These are phyloP conservation scores for Fonsecaea pedrosoi DNA, from an alignment of 2,329 filamentous ascomycete species.

Conservation along the genomic window DNA sequence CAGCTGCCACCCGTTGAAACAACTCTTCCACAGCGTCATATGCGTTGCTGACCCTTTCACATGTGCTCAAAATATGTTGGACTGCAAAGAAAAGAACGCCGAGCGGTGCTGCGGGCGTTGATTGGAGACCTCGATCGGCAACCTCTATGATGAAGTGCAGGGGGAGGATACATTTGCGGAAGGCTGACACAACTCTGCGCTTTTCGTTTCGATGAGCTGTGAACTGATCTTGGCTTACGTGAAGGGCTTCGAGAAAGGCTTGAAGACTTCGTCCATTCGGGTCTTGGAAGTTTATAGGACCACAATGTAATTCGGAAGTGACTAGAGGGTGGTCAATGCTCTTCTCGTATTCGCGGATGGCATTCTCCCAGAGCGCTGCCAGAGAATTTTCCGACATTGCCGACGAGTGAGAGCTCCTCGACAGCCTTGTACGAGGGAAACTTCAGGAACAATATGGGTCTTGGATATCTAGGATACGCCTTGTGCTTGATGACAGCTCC, in stretches of 20 bases:
- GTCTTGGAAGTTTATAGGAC: constrained; percentile 11
- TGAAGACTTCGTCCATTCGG: constrained; percentile 12
- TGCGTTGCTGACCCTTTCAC: constrained; percentile 20
- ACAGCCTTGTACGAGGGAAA: neutral
- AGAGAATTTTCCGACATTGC: constrained; percentile 5
- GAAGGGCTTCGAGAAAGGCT: constrained; percentile 11
- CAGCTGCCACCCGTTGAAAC: constrained; percentile 14
- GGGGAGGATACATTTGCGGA: constrained; percentile 17
- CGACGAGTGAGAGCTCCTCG: neutral
- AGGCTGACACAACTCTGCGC: constrained; percentile 15
- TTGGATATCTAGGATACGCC: neutral
- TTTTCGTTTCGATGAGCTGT: constrained; percentile 14
- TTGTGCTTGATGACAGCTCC: neutral
- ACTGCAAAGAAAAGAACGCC: constrained; percentile 15
- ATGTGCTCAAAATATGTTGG: constrained; percentile 13
- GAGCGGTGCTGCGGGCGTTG: constrained; percentile 13
- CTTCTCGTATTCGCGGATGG: constrained; percentile 12
- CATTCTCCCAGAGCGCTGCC: constrained; percentile 13
- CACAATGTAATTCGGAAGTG: constrained; percentile 1
- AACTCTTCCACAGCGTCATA: constrained; percentile 25
- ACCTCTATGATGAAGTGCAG: constrained; percentile 14
- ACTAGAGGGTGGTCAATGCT: constrained; percentile 3
- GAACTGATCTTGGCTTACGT: constrained; percentile 14
- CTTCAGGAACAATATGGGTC: neutral
- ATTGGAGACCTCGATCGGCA: constrained; percentile 15